Base-by-base conservation (phyloP, 202 grass and related monocot species). In the Carex arenaria region DNA sequence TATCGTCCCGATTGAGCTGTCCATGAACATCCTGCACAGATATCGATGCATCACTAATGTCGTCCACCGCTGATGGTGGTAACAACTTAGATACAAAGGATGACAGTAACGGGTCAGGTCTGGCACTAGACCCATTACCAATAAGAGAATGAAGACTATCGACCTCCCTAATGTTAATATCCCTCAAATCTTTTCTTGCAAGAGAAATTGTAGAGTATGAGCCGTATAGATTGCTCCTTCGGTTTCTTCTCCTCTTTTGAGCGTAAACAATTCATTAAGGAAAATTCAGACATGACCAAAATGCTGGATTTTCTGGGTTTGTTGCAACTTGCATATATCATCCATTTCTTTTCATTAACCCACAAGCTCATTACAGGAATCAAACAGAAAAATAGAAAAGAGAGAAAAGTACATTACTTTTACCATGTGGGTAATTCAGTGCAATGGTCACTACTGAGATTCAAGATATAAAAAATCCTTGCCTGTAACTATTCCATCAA, bases 71-170 rank as follows among this genome's bases (percentile, higher is more conserved):
- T 23, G 22, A 23, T 13, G 59, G 38, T 61, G 77, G 56, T 47
- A 71, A 42, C 45, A 88, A 89, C 68, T 82, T 88, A 83, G 90
- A 52, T 4, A 97, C 90, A 71, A 97, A 97, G 63, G 94, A 97
- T 80, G 90, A 91, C 12, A 97, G 87, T 57, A 97, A 84, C 78
- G 92, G 94, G 89, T 97, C 94, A 82, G 94, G 92, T 76, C 85
- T 84, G 56, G 94, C 68, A 80, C 76, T 94, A 4, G 87, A 91
- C 80, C 90, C 89, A 55, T 59, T 80, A 52, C 85, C 87, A 79
- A 80, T 82, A 61, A 34, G 64, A 28, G 45, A 67, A 12, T 83
- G 92, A 15, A 83, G 78, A 38, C 67, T 47, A 19, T 71, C 8
- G 1, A 71, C 67, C 36, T 71, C 67, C 38, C 67, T 71, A 67